A percentile compares a stretch with the other conserved stretches of the same genome.
Evolutionary conservation across 371 early-diverging fungal genomes (phyloP).

Genomic region (Apophysomyces variabilis): DNA sequence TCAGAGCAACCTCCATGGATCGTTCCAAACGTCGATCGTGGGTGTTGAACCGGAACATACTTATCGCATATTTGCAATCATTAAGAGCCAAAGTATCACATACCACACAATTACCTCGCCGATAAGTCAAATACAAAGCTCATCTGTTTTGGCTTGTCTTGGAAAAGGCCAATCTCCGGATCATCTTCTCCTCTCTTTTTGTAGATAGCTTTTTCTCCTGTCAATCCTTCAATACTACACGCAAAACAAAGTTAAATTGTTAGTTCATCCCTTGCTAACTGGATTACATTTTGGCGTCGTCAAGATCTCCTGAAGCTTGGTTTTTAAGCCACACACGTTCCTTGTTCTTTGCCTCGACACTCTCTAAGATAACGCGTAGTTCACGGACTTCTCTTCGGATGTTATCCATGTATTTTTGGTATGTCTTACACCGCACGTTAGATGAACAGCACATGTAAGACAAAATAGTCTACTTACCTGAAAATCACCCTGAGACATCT

Average conservation of each 20-base stretch:
- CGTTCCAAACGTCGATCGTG: conserved; percentile 74
- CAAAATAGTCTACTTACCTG: conserved; percentile 30
- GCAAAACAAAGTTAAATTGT: no score
- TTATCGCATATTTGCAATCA: conserved; percentile 15
- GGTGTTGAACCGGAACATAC: conserved; percentile 78
- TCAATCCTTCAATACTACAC: conserved; percentile 72
- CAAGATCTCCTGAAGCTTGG: conserved; percentile 82
- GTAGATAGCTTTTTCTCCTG: conserved; percentile 82
- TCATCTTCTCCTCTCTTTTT: conserved; percentile 83
- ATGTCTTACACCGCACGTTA: conserved; percentile 31
- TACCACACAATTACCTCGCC: conserved; percentile 44
- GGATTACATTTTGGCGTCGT: conserved; percentile 76
- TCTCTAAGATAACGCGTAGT: conserved; percentile 77
- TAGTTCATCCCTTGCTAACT: conserved; percentile 3
- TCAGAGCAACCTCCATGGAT: conserved; percentile 74
- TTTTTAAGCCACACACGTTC: conserved; percentile 86
- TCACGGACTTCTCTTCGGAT: conserved; percentile 76
- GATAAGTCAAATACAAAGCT: conserved; percentile 82
- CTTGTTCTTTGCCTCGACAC: conserved; percentile 80
- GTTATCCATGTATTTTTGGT: conserved; percentile 63
- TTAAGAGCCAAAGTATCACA: background rate
- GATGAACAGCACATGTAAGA: background rate
- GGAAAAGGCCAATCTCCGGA: conserved; percentile 67
- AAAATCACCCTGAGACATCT: conserved; percentile 77
- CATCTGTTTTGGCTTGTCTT: conserved; percentile 80